Conservation (phyloP, 2,329 filamentous ascomycete species). For the Teratosphaeria pseudoeucalypti region DNA sequence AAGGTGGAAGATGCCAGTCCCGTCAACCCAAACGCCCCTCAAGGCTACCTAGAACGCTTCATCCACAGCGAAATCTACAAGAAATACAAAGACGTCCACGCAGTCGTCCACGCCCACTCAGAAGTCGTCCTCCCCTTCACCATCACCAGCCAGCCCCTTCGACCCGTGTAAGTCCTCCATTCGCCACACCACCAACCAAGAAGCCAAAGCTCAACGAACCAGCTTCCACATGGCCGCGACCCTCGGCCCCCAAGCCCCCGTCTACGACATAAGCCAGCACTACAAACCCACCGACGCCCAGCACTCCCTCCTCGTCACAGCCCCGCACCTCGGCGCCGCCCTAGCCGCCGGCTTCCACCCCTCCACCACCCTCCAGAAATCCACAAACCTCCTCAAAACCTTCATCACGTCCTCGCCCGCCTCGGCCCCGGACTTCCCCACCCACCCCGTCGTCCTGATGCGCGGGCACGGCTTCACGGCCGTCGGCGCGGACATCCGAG, state of each 20-base stretch:
- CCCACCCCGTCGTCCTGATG: constrained; percentile 25
- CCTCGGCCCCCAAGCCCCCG: constrained; percentile 20
- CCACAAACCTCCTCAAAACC: constrained; percentile 20
- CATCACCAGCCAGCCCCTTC: constrained; percentile 32
- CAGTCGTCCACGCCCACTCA: constrained; percentile 35
- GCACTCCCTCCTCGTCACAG: constrained; percentile 26
- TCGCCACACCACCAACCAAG: neutral
- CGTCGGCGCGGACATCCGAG: constrained; percentile 32
- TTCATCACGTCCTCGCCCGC: constrained; percentile 18
- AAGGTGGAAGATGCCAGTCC: constrained; percentile 30
- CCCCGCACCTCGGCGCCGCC: constrained; percentile 22
- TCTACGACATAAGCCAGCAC: constrained; percentile 25
- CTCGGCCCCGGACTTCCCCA: constrained; percentile 11
- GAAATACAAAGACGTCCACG: constrained; percentile 32
- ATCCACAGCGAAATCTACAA: constrained; percentile 38
- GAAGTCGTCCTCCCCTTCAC: constrained; percentile 34
- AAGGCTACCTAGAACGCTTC: constrained; percentile 32
- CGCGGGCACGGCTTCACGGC: constrained; percentile 38
- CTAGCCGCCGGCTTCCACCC: constrained; percentile 25
- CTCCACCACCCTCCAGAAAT: constrained; percentile 16
- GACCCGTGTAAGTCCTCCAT: constrained; percentile 21
- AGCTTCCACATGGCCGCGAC: constrained; percentile 35
- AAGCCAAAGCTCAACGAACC: neutral
- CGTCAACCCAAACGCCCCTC: constrained; percentile 14
- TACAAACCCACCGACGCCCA: constrained; percentile 19